Base-by-base conservation (phyloP, 2,329 filamentous ascomycete genomes). In the Didymella arachidicola region DNA sequence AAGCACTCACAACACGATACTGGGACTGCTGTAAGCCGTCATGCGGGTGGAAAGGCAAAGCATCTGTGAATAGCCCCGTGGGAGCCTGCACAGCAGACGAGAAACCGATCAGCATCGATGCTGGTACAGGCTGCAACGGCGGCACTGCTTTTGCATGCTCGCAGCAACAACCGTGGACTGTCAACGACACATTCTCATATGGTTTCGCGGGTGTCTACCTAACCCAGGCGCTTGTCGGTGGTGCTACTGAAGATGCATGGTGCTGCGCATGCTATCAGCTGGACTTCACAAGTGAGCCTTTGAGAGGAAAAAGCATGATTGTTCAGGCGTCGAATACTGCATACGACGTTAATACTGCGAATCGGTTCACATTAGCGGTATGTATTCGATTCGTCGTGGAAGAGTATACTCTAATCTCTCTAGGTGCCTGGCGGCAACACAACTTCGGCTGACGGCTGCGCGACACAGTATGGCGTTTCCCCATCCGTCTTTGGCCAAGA, bases 21-120 rank as follows among this genome's bases (percentile, higher is more conserved):
- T 78, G 73, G 74, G 88, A 90, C 73, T 90, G 88, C 79, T 90
- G 88, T 79, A 91, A 91, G 80, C 84, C 87, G 25, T 88, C 86
- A 19, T 90, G 87, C 72, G 80, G 81, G 3, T 82, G 87, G 87
- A 72, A 79, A 12, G 81, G 75, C 53, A 89, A 89, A 73, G 85
- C 83, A 14, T 61, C 79, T 39, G 80, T 86, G 72, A 78, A 75
- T 57, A 70, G 72, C 48, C 82, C 85, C 14, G 83, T 87, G 34
- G 75, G 77, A 18, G 83, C 83, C 34, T 89, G 86, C 74, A 78
- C 83, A 69, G 80, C 78, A 62, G 77, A 81, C 64, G 83, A 88
- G 78, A 80, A 81, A 57, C 83, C 82, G 46, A 78, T 77, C 38
- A 79, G 85, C 67, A 72, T 79, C 62, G 77, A 81, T 59, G 80